Evolutionary conservation across 305 asterid species (phyloP).

Genomic region (Rubia balearica): DNA sequence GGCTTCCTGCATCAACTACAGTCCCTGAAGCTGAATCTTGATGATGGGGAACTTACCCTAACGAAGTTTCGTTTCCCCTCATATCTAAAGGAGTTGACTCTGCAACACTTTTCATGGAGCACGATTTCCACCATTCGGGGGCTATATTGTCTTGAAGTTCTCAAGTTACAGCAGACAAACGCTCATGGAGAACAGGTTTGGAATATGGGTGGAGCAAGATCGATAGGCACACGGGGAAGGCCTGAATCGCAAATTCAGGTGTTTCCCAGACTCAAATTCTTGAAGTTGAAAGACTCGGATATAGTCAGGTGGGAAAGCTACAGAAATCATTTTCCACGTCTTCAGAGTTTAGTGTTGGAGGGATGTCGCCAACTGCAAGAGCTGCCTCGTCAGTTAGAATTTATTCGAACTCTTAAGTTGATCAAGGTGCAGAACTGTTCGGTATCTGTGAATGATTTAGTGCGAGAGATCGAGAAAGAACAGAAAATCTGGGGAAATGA

Average conservation of each 20-base stretch:
- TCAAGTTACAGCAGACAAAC: neutral
- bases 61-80: neutral
- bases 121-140: neutral
- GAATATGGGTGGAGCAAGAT: neutral
- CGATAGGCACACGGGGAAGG: too few species aligned
- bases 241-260: too few species aligned
- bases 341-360: neutral
- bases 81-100: neutral
- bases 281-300: neutral
- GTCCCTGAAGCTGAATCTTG: neutral
- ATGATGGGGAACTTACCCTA: neutral
- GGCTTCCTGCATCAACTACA: neutral
- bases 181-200: neutral
- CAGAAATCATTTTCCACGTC: neutral
- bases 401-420: neutral
- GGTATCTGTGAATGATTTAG: neutral
- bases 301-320: neutral
- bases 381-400: neutral
- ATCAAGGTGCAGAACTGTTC: neutral
- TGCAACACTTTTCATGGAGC: neutral
- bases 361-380: neutral
- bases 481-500: neutral
- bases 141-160: neutral
- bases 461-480: neutral
- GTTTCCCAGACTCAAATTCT: neutral